Percentiles rank a stretch among this genome's conserved stretches.
Evolutionary conservation across 1,139 yeast genomes (phyloP).

Genomic region (Lodderomyces oxycetoniae): DNA sequence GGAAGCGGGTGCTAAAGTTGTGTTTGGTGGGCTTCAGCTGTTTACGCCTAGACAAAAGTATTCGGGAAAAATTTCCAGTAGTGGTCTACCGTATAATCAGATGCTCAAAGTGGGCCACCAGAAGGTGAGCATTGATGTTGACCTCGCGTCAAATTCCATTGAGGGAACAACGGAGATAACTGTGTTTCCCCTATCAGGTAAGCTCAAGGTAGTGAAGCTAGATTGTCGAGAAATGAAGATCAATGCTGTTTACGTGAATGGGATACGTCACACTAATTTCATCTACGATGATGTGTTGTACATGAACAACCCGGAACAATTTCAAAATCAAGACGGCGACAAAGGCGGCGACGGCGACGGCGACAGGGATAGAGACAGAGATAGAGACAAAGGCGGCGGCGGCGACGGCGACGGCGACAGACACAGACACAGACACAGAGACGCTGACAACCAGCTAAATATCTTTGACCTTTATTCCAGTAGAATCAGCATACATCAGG

Average conservation of each 20-base stretch:
- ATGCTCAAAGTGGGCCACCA: conserved; percentile 62
- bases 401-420: conserved; percentile 16
- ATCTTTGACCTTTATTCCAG: conserved; percentile 42
- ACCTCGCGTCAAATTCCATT: conserved; percentile 47
- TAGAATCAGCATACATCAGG: conserved; percentile 50
- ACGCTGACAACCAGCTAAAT: conserved; percentile 24
- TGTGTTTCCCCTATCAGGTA: conserved; percentile 62
- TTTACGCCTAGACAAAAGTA: conserved; percentile 4
- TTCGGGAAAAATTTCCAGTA: conserved; percentile 1
- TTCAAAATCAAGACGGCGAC: conserved; percentile 11
- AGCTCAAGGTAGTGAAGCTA: conserved; percentile 55
- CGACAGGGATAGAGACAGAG: not conserved
- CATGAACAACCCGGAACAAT: conserved; percentile 36
- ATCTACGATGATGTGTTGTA: conserved; percentile 37
- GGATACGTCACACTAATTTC: conserved; percentile 29
- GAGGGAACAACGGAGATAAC: conserved; percentile 83
- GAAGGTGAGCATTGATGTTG: conserved; percentile 62
- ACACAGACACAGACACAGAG: conserved; percentile 10
- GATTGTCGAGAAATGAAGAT: conserved; percentile 81
- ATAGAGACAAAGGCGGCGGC: not conserved
- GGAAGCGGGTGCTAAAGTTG: not conserved
- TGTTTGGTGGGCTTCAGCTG: conserved; percentile 1
- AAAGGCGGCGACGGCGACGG: not conserved
- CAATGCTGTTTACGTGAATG: conserved; percentile 59
- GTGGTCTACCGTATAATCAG: conserved; percentile 18